These are phyloP conservation scores for Fusarium sp. DNA, from an alignment of 2,329 filamentous ascomycete species.

Conservation along the genomic window DNA sequence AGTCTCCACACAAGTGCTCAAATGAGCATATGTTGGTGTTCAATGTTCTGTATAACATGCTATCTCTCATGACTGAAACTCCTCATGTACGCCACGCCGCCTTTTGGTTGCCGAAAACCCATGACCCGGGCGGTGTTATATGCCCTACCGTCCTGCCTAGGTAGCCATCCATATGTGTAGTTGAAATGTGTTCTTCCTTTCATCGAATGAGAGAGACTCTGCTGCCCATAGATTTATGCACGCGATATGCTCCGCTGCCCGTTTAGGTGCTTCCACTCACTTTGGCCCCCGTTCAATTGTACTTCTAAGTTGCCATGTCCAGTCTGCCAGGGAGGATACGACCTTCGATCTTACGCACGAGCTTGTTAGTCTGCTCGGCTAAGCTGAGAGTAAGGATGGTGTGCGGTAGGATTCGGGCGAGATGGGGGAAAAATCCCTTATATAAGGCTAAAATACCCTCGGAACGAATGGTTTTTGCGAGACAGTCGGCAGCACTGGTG, in stretches of 20 bases:
- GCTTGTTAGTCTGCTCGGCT: constrained; percentile 96
- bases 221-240: constrained; percentile 17
- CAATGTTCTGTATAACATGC: constrained; percentile 22
- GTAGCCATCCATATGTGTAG: constrained; percentile 24
- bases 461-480: constrained; percentile 89
- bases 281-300: not conserved
- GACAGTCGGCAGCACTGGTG: constrained; percentile 89
- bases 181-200: constrained; percentile 13
- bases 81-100: constrained; percentile 42
- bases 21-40: constrained; percentile 18
- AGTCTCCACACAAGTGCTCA: not conserved
- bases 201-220: constrained; percentile 31
- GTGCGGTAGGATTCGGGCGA: constrained; percentile 93
- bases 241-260: not conserved
- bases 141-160: constrained; percentile 34
- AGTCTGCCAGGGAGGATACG: constrained; percentile 60
- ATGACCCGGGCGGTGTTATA: constrained; percentile 38
- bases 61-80: constrained; percentile 39
- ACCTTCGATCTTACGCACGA: constrained; percentile 82
- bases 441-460: constrained; percentile 95
- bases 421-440: constrained; percentile 96
- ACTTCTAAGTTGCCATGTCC: constrained; percentile 42
- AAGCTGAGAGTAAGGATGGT: constrained; percentile 93
- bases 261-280: not conserved
- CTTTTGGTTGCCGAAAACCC: constrained; percentile 44